Evolutionary conservation across 371 early-diverging fungal species (phyloP), one percentile per base, ranked within the genome.

Genomic region (Mucor lusitanicus): DNA sequence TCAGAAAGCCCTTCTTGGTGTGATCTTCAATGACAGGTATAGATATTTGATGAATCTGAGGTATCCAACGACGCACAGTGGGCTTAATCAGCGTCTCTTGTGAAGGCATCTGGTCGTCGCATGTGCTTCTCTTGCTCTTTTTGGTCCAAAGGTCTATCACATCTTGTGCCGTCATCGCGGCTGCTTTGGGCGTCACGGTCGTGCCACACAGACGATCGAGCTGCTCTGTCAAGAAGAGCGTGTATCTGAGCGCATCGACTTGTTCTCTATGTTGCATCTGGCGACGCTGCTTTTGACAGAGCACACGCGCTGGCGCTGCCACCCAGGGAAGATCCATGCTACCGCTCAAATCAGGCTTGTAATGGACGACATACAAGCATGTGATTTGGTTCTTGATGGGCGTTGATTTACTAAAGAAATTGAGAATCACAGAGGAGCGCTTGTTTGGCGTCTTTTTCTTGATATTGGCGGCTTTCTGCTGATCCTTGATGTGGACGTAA

Each of bases 401-500:
- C 4, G 46, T 44, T 11, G 74, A 54, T 19, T 64, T 62, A 1
- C 63, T 64, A 32, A 70, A 74, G 30, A 74, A 68, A 27, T 70
- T 74, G 21, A 64, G 48, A 62, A 75, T 59, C 46, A 71, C 44
- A 71, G 73, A 63, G 70, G 54, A 64, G 3, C 82, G 74, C 30
- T 77, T 74, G 78, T 30, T 67, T 21, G 68, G 42, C 68, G 72
- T 33, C 73, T 72, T 44, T 79, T 76, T 67, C 75, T 85, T 55
- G 33, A 73, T 63, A 6, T 19, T 63, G 15, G 73, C 63, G 11
- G 73, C 69, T 65, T 69, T 69, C 56, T 21, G 70, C 21, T 85
- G 81, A 19, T 83, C 87, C 58, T 84, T 82, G 64, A 87, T 85
- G 65, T 80, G 79, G 0, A 83, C 77, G 6, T 79, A 79, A 48